Conservation (phyloP, 2,329 filamentous ascomycete genomes). For the Ophiostoma ulmi region DNA sequence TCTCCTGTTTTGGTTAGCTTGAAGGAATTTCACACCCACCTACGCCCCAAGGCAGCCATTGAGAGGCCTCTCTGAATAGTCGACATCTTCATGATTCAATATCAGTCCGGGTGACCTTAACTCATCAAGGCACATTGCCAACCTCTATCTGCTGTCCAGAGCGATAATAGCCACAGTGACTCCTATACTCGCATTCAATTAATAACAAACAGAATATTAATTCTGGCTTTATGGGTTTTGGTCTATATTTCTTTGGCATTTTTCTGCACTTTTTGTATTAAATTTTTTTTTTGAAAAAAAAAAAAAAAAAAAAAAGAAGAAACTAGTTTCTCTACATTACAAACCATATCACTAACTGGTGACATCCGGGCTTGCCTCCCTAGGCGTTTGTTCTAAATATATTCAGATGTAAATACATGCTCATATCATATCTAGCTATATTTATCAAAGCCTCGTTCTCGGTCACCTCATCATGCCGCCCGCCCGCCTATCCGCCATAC, state of each 20-base stretch:
- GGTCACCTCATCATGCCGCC: background rate
- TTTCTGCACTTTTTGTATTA: too few species aligned
- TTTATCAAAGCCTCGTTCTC: background rate
- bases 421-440: too few species aligned
- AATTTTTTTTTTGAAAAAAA: too few species aligned
- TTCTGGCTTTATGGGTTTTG: too few species aligned
- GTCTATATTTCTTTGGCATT: background rate
- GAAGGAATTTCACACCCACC: background rate
- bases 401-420: too few species aligned
- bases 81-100: background rate
- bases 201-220: too few species aligned
- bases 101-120: background rate
- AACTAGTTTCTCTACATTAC: too few species aligned
- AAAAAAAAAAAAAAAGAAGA: too few species aligned
- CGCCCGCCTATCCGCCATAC: background rate
- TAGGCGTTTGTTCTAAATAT: too few species aligned
- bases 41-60: slow-evolving; percentile 9
- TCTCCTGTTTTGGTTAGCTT: background rate
- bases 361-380: too few species aligned
- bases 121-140: background rate
- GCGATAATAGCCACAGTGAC: background rate
- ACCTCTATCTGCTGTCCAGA: background rate
- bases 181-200: background rate
- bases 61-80: slow-evolving; percentile 3
- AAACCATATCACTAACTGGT: too few species aligned